These are phyloP conservation scores for Periconia sp. DNA, from an alignment of 2,329 filamentous ascomycete species.

Conservation along the genomic window DNA sequence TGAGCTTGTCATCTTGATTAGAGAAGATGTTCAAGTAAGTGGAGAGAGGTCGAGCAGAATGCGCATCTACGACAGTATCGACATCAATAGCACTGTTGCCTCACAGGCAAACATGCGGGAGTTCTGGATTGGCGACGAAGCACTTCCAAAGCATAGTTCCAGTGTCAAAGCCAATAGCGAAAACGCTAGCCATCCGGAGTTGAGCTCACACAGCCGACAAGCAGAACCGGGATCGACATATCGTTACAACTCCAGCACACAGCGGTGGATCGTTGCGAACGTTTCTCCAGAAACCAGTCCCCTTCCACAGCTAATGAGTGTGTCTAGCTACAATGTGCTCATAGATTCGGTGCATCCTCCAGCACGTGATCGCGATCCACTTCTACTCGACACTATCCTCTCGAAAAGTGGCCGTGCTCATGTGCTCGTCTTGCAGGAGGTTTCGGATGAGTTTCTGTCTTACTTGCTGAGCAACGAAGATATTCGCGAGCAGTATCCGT, in stretches of 20 bases:
- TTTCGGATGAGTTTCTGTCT: slow-evolving; percentile 64
- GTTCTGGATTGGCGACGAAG: slow-evolving; percentile 11
- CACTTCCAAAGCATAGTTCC: not conserved
- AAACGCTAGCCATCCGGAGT: not conserved
- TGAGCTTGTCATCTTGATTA: slow-evolving; percentile 56
- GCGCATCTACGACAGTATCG: slow-evolving; percentile 59
- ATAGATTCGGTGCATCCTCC: slow-evolving; percentile 43
- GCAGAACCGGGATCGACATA: slow-evolving; percentile 33
- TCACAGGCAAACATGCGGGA: slow-evolving; percentile 5
- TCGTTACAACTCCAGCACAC: slow-evolving; percentile 23
- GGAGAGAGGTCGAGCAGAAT: slow-evolving; percentile 49
- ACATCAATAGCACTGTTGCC: slow-evolving; percentile 18
- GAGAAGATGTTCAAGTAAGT: slow-evolving; percentile 44
- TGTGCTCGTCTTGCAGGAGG: slow-evolving; percentile 59
- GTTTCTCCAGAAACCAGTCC: not conserved
- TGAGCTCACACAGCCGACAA: slow-evolving; percentile 8
- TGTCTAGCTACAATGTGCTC: slow-evolving; percentile 50
- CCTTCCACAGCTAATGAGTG: slow-evolving; percentile 20
- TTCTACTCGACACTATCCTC: slow-evolving; percentile 39
- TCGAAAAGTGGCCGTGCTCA: slow-evolving; percentile 37
- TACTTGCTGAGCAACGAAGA: slow-evolving; percentile 53
- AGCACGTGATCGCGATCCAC: slow-evolving; percentile 39
- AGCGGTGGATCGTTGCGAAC: slow-evolving; percentile 25
- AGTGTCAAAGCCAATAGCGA: slow-evolving; percentile 6
- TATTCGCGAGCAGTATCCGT: slow-evolving; percentile 56